Percentiles rank a stretch among this genome's conserved stretches.
Evolutionary conservation across 306 rosid species (phyloP).

Genomic region (Vigna nakashimae): DNA sequence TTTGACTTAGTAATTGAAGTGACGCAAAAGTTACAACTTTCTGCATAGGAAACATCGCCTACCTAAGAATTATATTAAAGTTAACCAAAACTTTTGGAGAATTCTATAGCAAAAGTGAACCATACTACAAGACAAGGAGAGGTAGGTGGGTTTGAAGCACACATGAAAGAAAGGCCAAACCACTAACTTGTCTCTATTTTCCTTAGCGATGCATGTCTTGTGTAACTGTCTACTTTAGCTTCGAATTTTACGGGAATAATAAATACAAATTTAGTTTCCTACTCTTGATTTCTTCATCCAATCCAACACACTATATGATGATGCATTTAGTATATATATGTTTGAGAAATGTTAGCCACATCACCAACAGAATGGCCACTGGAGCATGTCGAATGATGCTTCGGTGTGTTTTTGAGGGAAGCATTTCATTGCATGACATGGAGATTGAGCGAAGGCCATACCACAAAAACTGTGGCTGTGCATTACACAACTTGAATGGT

Average conservation of each 20-base stretch:
- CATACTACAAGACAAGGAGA: slow-evolving; percentile 5
- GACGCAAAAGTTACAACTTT: not conserved
- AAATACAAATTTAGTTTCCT: slow-evolving; percentile 23
- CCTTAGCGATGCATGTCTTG: slow-evolving; percentile 41
- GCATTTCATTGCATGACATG: slow-evolving; percentile 59
- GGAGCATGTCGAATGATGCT: slow-evolving; percentile 53
- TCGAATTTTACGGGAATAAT: slow-evolving; percentile 32
- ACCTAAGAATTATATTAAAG: not conserved
- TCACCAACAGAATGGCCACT: slow-evolving; percentile 47
- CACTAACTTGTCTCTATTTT: slow-evolving; percentile 29
- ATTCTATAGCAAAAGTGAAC: slow-evolving; percentile 30
- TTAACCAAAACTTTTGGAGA: slow-evolving; percentile 37
- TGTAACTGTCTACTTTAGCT: slow-evolving; percentile 22
- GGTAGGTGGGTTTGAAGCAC: slow-evolving; percentile 5
- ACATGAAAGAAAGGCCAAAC: slow-evolving; percentile 15
- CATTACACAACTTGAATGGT: slow-evolving; percentile 57
- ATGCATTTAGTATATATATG: not conserved
- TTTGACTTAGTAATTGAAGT: slow-evolving; percentile 31
- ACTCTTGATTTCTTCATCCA: slow-evolving; percentile 47
- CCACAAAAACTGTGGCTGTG: slow-evolving; percentile 84
- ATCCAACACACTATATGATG: not conserved
- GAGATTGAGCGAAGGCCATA: slow-evolving; percentile 74
- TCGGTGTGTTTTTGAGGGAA: slow-evolving; percentile 63
- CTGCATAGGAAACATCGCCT: slow-evolving; percentile 31
- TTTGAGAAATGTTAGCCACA: not conserved